phyloP scores from a whole-genome alignment of 1,284 basidiomycete genomes.

The Blastosporella zonata region DNA sequence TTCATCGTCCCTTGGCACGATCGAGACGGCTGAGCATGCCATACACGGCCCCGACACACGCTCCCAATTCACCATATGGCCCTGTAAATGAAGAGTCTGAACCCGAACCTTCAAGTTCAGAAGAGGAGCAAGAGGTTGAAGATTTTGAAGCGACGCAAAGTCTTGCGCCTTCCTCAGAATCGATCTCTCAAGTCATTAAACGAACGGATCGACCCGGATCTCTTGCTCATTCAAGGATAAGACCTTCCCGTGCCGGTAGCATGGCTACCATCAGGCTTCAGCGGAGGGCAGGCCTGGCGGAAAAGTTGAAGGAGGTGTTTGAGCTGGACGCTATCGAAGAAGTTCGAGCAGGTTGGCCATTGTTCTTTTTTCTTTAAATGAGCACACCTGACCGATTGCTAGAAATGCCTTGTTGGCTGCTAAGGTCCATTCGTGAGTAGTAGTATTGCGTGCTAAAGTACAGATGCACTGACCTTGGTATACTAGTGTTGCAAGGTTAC shows the following conservation, averaged over 20 bases:
- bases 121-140: slow-evolving; percentile 43
- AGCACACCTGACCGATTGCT: slow-evolving; percentile 20
- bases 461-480: slow-evolving; percentile 13
- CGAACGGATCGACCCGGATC: slow-evolving; percentile 5
- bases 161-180: slow-evolving; percentile 25
- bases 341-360: slow-evolving; percentile 70
- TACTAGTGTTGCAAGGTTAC: slow-evolving; percentile 88
- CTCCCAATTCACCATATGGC: slow-evolving; percentile 16
- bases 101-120: slow-evolving; percentile 25
- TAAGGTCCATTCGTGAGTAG: slow-evolving; percentile 80
- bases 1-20: slow-evolving; percentile 76
- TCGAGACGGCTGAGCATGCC: slow-evolving; percentile 46
- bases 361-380: slow-evolving; percentile 3
- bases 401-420: slow-evolving; percentile 88
- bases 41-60: slow-evolving; percentile 16
- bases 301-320: slow-evolving; percentile 85
- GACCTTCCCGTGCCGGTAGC: slow-evolving; percentile 51
- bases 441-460: slow-evolving; percentile 2
- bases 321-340: slow-evolving; percentile 76
- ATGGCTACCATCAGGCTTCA: slow-evolving; percentile 70
- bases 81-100: slow-evolving; percentile 33
- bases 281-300: slow-evolving; percentile 70
- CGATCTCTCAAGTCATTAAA: slow-evolving; percentile 8
- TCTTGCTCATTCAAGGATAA: slow-evolving; percentile 17
- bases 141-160: slow-evolving; percentile 63